phyloP scores from a whole-genome alignment of 2,329 filamentous ascomycete species.

The Paecilomyces variotii region DNA sequence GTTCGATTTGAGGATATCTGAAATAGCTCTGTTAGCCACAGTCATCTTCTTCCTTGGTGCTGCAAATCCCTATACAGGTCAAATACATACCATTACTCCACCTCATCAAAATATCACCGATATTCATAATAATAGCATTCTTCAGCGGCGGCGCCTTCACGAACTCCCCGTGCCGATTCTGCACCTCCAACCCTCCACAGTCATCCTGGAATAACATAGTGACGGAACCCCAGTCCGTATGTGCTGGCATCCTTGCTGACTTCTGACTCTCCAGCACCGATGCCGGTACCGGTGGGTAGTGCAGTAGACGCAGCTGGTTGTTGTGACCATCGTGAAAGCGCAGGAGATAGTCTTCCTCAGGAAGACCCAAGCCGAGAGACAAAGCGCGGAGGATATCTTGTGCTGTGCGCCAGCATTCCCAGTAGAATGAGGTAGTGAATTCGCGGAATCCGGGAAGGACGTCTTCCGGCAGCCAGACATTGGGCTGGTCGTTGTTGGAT shows the following conservation, averaged over 20 bases:
- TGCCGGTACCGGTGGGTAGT: conserved; percentile 45
- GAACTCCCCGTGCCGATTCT: conserved; percentile 22
- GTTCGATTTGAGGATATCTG: conserved; percentile 40
- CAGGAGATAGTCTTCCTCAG: conserved; percentile 34
- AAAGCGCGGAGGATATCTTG: conserved; percentile 37
- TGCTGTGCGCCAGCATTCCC: conserved; percentile 34
- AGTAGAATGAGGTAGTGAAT: conserved; percentile 31
- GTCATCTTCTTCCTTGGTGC: not conserved
- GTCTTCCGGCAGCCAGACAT: conserved; percentile 42
- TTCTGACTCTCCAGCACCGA: conserved; percentile 33
- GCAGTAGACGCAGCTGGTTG: conserved; percentile 52
- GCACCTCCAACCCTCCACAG: conserved; percentile 37
- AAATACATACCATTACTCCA: conserved; percentile 30
- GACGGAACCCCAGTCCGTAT: conserved; percentile 45
- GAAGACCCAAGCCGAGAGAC: conserved; percentile 37
- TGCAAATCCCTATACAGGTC: not conserved
- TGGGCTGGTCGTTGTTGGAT: conserved; percentile 34
- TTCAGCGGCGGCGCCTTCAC: conserved; percentile 23
- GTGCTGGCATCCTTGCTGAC: conserved; percentile 41
- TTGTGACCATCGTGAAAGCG: conserved; percentile 45
- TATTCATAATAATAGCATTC: conserved; percentile 32
- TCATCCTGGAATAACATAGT: conserved; percentile 47
- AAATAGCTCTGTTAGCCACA: not conserved
- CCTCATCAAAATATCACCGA: conserved; percentile 36
- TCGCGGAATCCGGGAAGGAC: conserved; percentile 37